These are phyloP conservation scores for Xylariaceae sp. DNA, from an alignment of 2,329 filamentous ascomycete genomes.

Conservation along the genomic window DNA sequence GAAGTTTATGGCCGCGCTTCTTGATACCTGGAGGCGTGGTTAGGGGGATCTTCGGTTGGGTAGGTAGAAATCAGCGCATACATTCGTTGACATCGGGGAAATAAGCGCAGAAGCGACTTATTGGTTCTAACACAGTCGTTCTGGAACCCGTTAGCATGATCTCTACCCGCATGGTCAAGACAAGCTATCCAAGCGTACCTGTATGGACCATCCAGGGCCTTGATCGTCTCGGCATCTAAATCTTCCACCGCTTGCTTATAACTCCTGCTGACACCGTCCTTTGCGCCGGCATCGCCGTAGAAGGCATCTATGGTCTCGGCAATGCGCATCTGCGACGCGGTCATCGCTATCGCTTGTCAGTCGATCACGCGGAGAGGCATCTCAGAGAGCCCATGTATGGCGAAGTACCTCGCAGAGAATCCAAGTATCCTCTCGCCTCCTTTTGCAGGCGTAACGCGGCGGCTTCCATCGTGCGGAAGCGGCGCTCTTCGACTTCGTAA, in stretches of 20 bases:
- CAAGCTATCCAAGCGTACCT: slow-evolving; percentile 43
- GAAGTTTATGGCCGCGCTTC: slow-evolving; percentile 96
- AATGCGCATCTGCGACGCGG: slow-evolving; percentile 97
- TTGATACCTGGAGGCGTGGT: slow-evolving; percentile 67
- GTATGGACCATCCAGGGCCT: slow-evolving; percentile 94
- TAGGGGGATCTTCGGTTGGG: slow-evolving; percentile 10
- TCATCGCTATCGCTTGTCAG: slow-evolving; percentile 56
- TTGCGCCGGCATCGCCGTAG: slow-evolving; percentile 92
- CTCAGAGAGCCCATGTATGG: slow-evolving; percentile 1
- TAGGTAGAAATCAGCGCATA: slow-evolving; percentile 34
- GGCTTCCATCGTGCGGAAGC: slow-evolving; percentile 95
- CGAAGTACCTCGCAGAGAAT: slow-evolving; percentile 74
- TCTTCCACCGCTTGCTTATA: slow-evolving; percentile 99
- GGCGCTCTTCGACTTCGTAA: slow-evolving; percentile 95
- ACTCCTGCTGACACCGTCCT: slow-evolving; percentile 89
- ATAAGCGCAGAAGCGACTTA: slow-evolving; percentile 93
- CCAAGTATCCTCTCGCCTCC: slow-evolving; percentile 95
- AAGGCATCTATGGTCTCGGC: slow-evolving; percentile 99
- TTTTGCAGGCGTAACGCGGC: slow-evolving; percentile 90
- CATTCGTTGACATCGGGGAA: slow-evolving; percentile 99
- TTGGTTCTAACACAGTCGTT: slow-evolving; percentile 91
- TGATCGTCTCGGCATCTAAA: slow-evolving; percentile 95
- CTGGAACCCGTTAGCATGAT: slow-evolving; percentile 36
- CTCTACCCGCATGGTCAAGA: no score
- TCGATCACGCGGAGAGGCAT: slow-evolving; percentile 44